Evolutionary conservation across 2,329 filamentous ascomycete species (phyloP).

Genomic region (Laburnicola sp.): DNA sequence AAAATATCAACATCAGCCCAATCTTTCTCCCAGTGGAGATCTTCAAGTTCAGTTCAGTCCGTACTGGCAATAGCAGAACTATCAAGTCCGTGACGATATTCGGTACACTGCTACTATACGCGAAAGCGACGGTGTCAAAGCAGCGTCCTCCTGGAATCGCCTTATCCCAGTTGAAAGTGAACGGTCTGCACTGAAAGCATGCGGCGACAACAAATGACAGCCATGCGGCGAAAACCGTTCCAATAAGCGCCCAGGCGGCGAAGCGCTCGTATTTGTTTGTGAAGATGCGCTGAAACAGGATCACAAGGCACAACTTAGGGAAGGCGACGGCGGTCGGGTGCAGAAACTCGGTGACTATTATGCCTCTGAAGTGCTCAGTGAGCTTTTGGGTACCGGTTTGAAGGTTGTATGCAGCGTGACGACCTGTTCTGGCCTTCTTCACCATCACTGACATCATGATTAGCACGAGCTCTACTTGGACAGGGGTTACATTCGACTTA

Average conservation of each 20-base stretch:
- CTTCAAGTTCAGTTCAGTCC: constrained; percentile 27
- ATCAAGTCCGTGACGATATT: constrained; percentile 32
- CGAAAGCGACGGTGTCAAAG: constrained; percentile 25
- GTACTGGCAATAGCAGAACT: constrained; percentile 26
- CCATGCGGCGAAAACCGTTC: constrained; percentile 25
- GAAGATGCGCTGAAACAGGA: constrained; percentile 32
- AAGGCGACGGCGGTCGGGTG: constrained; percentile 33
- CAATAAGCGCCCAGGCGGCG: constrained; percentile 23
- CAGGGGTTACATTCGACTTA: constrained; percentile 10
- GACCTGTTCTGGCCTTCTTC: constrained; percentile 26
- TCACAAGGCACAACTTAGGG: constrained; percentile 29
- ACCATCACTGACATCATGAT: constrained; percentile 25
- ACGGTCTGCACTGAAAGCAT: constrained; percentile 29
- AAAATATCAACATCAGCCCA: constrained; percentile 30
- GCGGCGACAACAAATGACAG: constrained; percentile 25
- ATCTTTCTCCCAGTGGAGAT: constrained; percentile 22
- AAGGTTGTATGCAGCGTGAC: constrained; percentile 23
- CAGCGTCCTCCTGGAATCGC: constrained; percentile 26
- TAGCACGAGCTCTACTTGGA: neutral
- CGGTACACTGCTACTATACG: constrained; percentile 29
- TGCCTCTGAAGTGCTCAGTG: constrained; percentile 26
- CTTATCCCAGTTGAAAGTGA: constrained; percentile 34
- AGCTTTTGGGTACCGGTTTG: constrained; percentile 20
- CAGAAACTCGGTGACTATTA: constrained; percentile 28
- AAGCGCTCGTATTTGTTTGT: constrained; percentile 28